Evolutionary conservation across 1,284 basidiomycete genomes (phyloP).

Genomic region (Phlebopus sp.): DNA sequence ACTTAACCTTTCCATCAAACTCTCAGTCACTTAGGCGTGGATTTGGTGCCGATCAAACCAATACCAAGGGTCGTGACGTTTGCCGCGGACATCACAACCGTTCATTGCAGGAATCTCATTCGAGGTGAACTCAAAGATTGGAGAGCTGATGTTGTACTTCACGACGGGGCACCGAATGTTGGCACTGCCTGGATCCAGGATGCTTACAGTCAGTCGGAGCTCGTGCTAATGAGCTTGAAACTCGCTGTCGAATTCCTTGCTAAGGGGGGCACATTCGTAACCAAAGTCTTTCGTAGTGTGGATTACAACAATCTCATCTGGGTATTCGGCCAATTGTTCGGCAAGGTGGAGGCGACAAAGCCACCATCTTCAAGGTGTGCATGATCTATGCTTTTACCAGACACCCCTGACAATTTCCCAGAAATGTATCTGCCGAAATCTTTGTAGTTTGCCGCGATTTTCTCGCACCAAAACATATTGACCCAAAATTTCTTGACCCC

Average conservation of each 20-base stretch:
- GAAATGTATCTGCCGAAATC: slow-evolving; percentile 99
- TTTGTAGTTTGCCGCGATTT: slow-evolving; percentile 98
- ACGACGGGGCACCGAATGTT: slow-evolving; percentile 99
- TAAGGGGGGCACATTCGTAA: slow-evolving; percentile 95
- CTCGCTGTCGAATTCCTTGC: slow-evolving; percentile 94
- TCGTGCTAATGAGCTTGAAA: slow-evolving; percentile 94
- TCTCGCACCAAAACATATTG: slow-evolving; percentile 92
- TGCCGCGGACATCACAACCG: slow-evolving; percentile 93
- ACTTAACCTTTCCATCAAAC: slow-evolving; percentile 11
- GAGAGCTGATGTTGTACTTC: slow-evolving; percentile 99
- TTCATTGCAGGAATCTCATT: slow-evolving; percentile 86
- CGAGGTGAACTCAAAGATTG: slow-evolving; percentile 94
- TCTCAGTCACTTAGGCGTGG: slow-evolving; percentile 64
- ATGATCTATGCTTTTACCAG: neutral
- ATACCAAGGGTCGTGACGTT: slow-evolving; percentile 94
- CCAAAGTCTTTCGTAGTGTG: slow-evolving; percentile 97
- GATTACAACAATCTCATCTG: slow-evolving; percentile 99
- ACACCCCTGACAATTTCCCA: slow-evolving; percentile 28
- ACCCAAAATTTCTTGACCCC: slow-evolving; percentile 97
- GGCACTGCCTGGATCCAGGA: slow-evolving; percentile 99
- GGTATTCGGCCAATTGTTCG: slow-evolving; percentile 98
- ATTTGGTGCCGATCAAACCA: slow-evolving; percentile 94
- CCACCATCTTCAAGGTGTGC: slow-evolving; percentile 91
- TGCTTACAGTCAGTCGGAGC: slow-evolving; percentile 96
- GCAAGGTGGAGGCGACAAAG: slow-evolving; percentile 97